These are phyloP conservation scores for Macaranga tanarius DNA, from an alignment of 441 rosid genomes.

Conservation along the genomic window DNA sequence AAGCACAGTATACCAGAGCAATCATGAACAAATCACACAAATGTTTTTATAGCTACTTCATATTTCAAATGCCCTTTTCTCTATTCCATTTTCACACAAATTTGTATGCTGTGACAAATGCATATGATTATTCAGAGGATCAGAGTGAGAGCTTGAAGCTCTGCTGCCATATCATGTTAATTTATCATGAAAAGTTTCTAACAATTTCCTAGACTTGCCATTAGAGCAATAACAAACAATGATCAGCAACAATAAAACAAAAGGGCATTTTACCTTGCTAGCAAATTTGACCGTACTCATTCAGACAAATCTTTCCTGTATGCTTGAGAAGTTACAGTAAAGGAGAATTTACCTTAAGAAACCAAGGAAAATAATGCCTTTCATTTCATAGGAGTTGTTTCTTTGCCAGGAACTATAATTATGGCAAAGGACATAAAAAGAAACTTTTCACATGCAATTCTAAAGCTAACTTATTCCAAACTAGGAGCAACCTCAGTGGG, in stretches of 20 bases:
- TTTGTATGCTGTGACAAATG: no score
- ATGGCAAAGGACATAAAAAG: background rate
- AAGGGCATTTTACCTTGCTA: constrained; percentile 10
- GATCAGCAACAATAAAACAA: background rate
- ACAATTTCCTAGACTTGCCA: no score
- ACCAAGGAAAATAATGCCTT: constrained; percentile 10
- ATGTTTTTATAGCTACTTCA: no score
- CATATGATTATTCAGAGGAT: no score
- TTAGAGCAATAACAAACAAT: background rate
- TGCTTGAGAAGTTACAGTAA: constrained; percentile 25
- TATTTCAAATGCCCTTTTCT: no score
- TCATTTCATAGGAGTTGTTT: background rate
- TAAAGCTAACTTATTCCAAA: constrained; percentile 53
- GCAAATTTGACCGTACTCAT: constrained; percentile 10
- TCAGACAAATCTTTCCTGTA: constrained; percentile 10
- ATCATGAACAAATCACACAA: no score
- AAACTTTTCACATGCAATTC: constrained; percentile 8
- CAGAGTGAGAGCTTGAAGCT: no score
- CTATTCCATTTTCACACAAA: no score
- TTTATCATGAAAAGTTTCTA: no score
- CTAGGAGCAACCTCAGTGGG: constrained; percentile 95
- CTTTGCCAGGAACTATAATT: constrained; percentile 14
- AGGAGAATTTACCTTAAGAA: constrained; percentile 18
- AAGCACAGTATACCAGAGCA: no score
- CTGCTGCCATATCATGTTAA: no score